Percentiles rank a stretch among this genome's conserved stretches.
Conservation (phyloP, 73 alveolate species). For the Tetrahymena borealis region DNA sequence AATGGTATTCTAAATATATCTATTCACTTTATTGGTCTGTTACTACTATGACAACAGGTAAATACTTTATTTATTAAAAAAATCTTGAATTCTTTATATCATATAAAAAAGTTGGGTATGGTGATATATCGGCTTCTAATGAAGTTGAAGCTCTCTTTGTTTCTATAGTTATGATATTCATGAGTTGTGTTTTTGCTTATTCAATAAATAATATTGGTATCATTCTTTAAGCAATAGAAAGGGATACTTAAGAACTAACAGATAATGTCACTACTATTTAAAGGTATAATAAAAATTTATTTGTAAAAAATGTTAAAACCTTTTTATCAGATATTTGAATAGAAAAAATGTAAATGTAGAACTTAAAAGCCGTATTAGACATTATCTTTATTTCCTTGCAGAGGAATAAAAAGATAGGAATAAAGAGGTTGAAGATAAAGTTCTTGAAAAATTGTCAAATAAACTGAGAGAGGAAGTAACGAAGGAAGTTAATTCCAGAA, state of each 20-base stretch:
- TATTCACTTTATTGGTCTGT: not conserved
- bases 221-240: constrained; percentile 10
- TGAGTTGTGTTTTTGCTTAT: constrained; percentile 43
- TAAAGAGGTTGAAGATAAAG: not conserved
- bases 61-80: not conserved
- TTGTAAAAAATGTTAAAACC: not conserved
- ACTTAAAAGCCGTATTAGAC: not conserved
- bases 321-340: not conserved
- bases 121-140: constrained; percentile 74
- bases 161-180: constrained; percentile 66
- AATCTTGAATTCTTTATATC: too few species aligned
- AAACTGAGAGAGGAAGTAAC: not conserved
- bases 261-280: not conserved
- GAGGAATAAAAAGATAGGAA: not conserved
- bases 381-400: not conserved
- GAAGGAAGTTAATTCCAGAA: not conserved
- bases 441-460: not conserved
- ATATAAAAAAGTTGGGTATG: constrained; percentile 68
- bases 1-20: not conserved
- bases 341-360: constrained; percentile 1
- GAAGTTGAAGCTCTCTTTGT: constrained; percentile 54
- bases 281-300: constrained; percentile 1
- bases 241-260: not conserved
- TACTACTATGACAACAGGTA: not conserved
- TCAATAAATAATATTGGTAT: constrained; percentile 38